Conservation (phyloP, 2,329 filamentous ascomycete genomes). For the Sclerotiophoma versabilis region DNA sequence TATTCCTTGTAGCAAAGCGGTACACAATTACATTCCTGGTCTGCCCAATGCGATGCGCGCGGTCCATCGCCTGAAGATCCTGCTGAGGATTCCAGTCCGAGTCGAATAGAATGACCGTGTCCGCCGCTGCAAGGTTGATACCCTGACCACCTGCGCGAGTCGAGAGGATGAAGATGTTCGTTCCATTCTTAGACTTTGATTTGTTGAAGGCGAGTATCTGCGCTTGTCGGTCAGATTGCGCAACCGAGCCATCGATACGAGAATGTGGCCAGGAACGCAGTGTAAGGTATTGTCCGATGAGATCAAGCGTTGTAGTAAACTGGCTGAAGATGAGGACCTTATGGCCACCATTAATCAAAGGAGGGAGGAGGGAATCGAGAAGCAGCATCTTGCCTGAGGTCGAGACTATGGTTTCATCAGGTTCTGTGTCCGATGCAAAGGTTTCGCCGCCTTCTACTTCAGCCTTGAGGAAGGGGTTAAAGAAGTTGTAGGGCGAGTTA, state of each 20-base stretch:
- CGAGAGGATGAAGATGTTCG: slow-evolving; percentile 82
- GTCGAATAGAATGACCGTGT: slow-evolving; percentile 93
- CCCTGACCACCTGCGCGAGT: slow-evolving; percentile 93
- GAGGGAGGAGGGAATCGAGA: slow-evolving; percentile 82
- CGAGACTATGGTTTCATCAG: slow-evolving; percentile 82
- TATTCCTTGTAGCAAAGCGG: slow-evolving; percentile 89
- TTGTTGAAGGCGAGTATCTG: slow-evolving; percentile 60
- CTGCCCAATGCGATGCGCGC: slow-evolving; percentile 93
- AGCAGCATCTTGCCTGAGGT: slow-evolving; percentile 96
- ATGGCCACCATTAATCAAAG: slow-evolving; percentile 75
- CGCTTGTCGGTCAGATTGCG: slow-evolving; percentile 65
- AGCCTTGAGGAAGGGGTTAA: slow-evolving; percentile 75
- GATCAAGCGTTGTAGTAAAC: slow-evolving; percentile 92
- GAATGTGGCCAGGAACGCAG: slow-evolving; percentile 82
- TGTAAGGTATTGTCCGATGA: slow-evolving; percentile 86
- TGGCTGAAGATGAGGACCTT: slow-evolving; percentile 97
- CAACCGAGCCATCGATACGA: slow-evolving; percentile 88
- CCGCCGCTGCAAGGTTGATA: slow-evolving; percentile 90
- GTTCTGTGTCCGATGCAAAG: slow-evolving; percentile 56
- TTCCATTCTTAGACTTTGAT: slow-evolving; percentile 26
- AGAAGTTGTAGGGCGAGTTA: slow-evolving; percentile 96
- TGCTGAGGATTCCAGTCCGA: slow-evolving; percentile 95
- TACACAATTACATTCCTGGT: slow-evolving; percentile 92
- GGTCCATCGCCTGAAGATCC: slow-evolving; percentile 94
- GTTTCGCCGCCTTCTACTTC: slow-evolving; percentile 59